Evolutionary conservation across 495 filamentous ascomycete genomes (phyloP).

Genomic region (Penicillium egyptiacum): DNA sequence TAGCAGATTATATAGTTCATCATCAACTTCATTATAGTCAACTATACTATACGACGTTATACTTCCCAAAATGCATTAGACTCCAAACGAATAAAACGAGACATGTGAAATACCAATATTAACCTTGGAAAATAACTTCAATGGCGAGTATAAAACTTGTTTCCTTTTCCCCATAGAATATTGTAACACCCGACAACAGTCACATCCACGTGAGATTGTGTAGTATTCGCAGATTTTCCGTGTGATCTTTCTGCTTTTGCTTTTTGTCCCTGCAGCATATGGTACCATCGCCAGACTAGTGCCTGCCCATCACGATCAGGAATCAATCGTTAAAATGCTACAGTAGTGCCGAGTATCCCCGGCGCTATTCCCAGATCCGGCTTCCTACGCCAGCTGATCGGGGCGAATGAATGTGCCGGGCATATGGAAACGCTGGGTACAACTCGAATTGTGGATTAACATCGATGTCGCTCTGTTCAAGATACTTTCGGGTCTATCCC

Average conservation of each 20-base stretch:
- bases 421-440: neutral
- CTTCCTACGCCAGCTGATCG: neutral
- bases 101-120: neutral
- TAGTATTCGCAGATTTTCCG: neutral
- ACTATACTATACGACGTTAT: neutral
- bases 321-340: neutral
- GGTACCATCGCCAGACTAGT: neutral
- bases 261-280: neutral
- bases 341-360: neutral
- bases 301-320: neutral
- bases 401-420: neutral
- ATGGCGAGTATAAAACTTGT: neutral
- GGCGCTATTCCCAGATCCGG: neutral
- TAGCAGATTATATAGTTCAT: neutral
- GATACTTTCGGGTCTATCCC: neutral
- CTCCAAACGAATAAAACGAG: neutral
- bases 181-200: neutral
- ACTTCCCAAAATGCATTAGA: neutral
- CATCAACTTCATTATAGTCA: too few relatives aligned
- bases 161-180: neutral
- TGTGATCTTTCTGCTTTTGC: neutral
- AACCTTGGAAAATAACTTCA: neutral
- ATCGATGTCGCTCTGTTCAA: neutral
- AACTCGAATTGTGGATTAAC: neutral
- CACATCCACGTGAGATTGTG: conserved; percentile 1